Base-by-base conservation (phyloP, 148 eudicot genomes). In the Camellia sinensis region DNA sequence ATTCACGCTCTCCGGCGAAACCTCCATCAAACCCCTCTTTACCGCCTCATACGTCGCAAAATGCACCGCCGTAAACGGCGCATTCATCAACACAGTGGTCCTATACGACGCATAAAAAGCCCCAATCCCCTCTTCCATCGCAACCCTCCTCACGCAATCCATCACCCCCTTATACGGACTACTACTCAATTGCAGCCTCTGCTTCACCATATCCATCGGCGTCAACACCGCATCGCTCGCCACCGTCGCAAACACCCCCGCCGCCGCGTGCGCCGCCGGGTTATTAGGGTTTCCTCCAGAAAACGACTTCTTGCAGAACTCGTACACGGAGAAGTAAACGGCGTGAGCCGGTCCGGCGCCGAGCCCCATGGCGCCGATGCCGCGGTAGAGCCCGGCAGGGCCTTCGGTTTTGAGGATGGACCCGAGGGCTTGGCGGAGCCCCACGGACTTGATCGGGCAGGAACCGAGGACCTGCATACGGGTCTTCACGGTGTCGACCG, bases 341-440 rank as follows among this genome's bases (percentile, higher is more conserved):
- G 98, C 97, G 83, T 95, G 98, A 12, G 98, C 98, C 4, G 98
- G 98, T 3, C 98, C 98, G 3, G 98, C 98, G 2, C 98, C 98
- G 5, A 95, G 93, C 4, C 90, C 98, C 98, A 95, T 95, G 6
- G 98, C 97, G 48, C 88, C 92, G 45, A 95, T 93, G 1, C 97
- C 98, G 0, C 92, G 91, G 88, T 95, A 95, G 17, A 95, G 67
- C 0, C 97, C 98, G 41, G 86, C 78, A 0, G 87, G 70, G 0
- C 98, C 98, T 4, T 95, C 97, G 13, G 91, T 68, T 59, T 79
- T 81, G 11, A 95, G 62, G 56, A 95, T 90, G 2, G 96, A 86
- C 15, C 22, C 61, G 5, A 93, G 17, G 9, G 98, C 96, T 29
- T 89, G 83, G 0, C 79, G 82, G 37, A 93, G 71, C 0, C 87